Percentiles rank a stretch among this genome's conserved stretches.
Evolutionary conservation across 495 filamentous ascomycete species (phyloP).

Genomic region (Amniculicola lignicola): DNA sequence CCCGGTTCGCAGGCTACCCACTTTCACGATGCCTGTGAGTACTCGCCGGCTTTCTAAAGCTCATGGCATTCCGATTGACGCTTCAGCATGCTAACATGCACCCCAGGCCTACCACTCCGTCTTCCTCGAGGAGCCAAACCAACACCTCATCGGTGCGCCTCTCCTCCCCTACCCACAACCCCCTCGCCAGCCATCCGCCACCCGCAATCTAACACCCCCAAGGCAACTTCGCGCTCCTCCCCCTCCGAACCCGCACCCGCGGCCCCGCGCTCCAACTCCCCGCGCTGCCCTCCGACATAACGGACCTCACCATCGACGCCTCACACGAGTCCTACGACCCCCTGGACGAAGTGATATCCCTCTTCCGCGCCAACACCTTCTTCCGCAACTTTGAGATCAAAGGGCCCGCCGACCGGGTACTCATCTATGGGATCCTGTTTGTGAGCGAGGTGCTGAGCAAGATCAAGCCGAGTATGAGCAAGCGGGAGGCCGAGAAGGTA

Average conservation of each 20-base stretch:
- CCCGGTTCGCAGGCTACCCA: slow-evolving; percentile 1
- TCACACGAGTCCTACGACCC: slow-evolving; percentile 89
- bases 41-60: neutral
- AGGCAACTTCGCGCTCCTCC: slow-evolving; percentile 93
- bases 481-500: slow-evolving; percentile 47
- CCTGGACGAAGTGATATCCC: slow-evolving; percentile 83
- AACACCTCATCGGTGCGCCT: slow-evolving; percentile 59
- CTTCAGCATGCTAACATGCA: slow-evolving; percentile 7
- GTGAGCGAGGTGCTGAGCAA: slow-evolving; percentile 82
- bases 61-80: neutral
- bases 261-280: slow-evolving; percentile 86
- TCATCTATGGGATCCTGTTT: slow-evolving; percentile 96
- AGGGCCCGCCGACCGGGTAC: slow-evolving; percentile 86
- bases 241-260: slow-evolving; percentile 86
- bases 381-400: slow-evolving; percentile 99
- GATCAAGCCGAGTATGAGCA: slow-evolving; percentile 68
- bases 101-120: slow-evolving; percentile 85
- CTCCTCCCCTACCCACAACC: slow-evolving; percentile 18
- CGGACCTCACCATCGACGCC: slow-evolving; percentile 70
- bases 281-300: slow-evolving; percentile 63
- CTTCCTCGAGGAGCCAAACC: slow-evolving; percentile 78
- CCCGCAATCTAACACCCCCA: neutral
- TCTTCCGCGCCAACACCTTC: slow-evolving; percentile 97
- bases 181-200: neutral
- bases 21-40: slow-evolving; percentile 53